phyloP scores from a whole-genome alignment of 2,329 filamentous ascomycete genomes.

The Pseudogymnoascus sp. region DNA sequence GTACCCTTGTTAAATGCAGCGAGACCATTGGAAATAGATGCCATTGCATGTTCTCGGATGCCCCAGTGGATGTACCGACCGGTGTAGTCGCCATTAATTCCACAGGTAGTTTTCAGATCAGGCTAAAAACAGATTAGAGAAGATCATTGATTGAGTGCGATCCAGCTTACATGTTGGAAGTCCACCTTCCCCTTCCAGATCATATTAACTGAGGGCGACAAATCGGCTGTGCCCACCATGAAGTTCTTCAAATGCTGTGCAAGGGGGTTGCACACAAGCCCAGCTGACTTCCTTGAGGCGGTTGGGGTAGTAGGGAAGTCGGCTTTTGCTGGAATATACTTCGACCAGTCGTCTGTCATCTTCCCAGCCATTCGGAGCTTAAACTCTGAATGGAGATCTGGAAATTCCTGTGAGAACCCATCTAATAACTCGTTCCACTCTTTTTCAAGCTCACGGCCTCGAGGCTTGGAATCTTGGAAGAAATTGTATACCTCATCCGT shows the following conservation, averaged over 20 bases:
- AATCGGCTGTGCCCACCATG: conserved; percentile 46
- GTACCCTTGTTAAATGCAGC: conserved; percentile 48
- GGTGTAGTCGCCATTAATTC: conserved; percentile 44
- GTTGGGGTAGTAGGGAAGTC: conserved; percentile 39
- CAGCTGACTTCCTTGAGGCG: conserved; percentile 41
- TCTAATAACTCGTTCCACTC: conserved; percentile 38
- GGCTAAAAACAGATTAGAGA: conserved; percentile 21
- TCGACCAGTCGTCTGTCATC: conserved; percentile 39
- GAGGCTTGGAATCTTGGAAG: conserved; percentile 37
- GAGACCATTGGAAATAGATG: conserved; percentile 47
- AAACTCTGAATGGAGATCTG: conserved; percentile 43
- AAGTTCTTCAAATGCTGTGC: conserved; percentile 38
- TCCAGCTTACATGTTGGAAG: conserved; percentile 34
- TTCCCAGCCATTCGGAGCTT: conserved; percentile 38
- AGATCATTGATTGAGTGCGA: background rate
- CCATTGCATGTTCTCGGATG: conserved; percentile 55
- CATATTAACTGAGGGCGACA: conserved; percentile 47
- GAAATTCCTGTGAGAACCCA: conserved; percentile 33
- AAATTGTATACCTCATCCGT: conserved; percentile 41
- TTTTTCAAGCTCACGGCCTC: conserved; percentile 37
- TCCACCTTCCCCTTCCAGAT: conserved; percentile 43
- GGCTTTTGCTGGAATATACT: conserved; percentile 36
- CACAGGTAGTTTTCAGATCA: conserved; percentile 33
- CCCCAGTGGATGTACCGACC: conserved; percentile 53
- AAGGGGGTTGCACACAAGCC: conserved; percentile 41